These are phyloP conservation scores for Talaromyces albobiverticillius DNA, from an alignment of 2,329 filamentous ascomycete genomes.

Conservation along the genomic window DNA sequence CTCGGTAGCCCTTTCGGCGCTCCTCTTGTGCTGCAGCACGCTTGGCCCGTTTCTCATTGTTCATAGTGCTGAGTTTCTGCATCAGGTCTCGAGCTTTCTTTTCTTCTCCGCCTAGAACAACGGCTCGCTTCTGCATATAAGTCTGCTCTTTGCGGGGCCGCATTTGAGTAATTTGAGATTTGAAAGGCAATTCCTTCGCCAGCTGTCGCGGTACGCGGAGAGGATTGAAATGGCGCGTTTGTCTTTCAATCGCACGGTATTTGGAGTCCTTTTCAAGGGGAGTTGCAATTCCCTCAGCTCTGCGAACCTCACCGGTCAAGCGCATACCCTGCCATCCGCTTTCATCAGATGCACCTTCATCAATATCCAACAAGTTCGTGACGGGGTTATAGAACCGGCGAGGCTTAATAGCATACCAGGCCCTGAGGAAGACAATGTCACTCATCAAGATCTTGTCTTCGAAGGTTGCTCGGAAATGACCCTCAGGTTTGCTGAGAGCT, in stretches of 20 bases:
- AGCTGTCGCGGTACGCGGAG: slow-evolving; percentile 48
- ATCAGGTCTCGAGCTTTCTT: slow-evolving; percentile 82
- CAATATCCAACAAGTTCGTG: slow-evolving; percentile 75
- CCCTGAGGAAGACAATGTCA: slow-evolving; percentile 92
- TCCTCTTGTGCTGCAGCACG: slow-evolving; percentile 83
- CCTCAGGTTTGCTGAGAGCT: slow-evolving; percentile 87
- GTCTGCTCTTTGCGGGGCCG: slow-evolving; percentile 76
- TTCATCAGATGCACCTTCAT: slow-evolving; percentile 31
- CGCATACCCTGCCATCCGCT: slow-evolving; percentile 82
- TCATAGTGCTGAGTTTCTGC: slow-evolving; percentile 86
- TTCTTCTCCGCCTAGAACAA: slow-evolving; percentile 83
- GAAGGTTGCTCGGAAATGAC: slow-evolving; percentile 93
- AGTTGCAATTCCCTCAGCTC: slow-evolving; percentile 69
- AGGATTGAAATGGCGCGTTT: slow-evolving; percentile 72
- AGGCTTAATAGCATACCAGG: slow-evolving; percentile 95
- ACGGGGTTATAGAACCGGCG: slow-evolving; percentile 97
- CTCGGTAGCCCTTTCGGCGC: slow-evolving; percentile 73
- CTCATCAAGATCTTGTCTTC: slow-evolving; percentile 97
- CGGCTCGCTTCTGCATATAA: slow-evolving; percentile 92
- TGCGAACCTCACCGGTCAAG: slow-evolving; percentile 85
- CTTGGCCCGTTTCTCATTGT: slow-evolving; percentile 88
- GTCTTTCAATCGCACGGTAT: slow-evolving; percentile 65
- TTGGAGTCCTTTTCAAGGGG: slow-evolving; percentile 80
- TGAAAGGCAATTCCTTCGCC: slow-evolving; percentile 83
- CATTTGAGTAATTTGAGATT: slow-evolving; percentile 81